phyloP scores from a whole-genome alignment of 1,284 basidiomycete species.

The Gomphus bonarii region DNA sequence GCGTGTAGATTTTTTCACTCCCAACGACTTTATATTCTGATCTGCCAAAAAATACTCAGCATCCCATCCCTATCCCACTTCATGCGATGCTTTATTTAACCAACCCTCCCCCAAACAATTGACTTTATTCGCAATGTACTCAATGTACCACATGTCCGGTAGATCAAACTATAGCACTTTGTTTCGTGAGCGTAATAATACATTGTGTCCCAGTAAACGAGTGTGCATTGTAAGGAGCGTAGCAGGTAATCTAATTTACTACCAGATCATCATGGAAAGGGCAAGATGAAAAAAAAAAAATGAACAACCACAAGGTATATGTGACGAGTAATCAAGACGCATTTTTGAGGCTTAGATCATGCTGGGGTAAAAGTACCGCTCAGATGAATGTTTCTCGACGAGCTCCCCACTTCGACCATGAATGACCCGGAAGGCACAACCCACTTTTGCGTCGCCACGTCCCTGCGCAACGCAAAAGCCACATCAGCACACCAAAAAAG shows the following conservation, averaged over 20 bases:
- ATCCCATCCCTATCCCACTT: too few species aligned
- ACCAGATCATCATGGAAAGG: neutral
- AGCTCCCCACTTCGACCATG: constrained; percentile 7
- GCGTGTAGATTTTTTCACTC: too few species aligned
- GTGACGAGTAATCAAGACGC: neutral
- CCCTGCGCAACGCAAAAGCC: constrained; percentile 45
- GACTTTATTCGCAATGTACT: too few species aligned
- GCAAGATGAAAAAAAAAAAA: neutral
- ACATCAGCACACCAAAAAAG: constrained; percentile 25
- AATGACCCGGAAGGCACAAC: constrained; percentile 1
- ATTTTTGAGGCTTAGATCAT: neutral
- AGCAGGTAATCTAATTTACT: neutral
- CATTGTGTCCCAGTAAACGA: neutral
- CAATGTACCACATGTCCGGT: too few species aligned
- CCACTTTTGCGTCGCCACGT: constrained; percentile 30
- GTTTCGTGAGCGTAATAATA: too few species aligned
- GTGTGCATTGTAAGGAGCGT: neutral
- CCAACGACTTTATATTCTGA: too few species aligned
- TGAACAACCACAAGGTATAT: neutral
- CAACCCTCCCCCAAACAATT: too few species aligned
- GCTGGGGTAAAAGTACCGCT: neutral
- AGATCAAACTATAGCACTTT: too few species aligned
- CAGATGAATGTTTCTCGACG: constrained; percentile 8
- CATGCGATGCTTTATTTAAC: too few species aligned
- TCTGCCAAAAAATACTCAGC: too few species aligned